Conservation (phyloP, 176 grass and related monocot species). For the Avena eriantha region DNA sequence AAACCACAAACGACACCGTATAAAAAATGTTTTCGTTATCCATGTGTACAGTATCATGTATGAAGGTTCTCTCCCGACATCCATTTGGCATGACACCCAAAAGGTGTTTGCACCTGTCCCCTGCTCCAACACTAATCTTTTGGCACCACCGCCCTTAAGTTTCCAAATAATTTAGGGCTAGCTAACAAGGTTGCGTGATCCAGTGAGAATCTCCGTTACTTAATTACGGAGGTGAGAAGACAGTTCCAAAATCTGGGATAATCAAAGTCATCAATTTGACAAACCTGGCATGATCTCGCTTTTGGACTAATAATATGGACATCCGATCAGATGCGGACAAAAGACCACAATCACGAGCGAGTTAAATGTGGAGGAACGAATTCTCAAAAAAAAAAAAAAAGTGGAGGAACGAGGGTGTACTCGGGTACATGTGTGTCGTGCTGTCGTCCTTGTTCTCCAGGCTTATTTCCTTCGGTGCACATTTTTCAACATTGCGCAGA, state of each 20-base stretch:
- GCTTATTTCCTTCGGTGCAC: not conserved
- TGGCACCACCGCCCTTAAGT: conserved; percentile 6
- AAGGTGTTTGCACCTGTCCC: conserved; percentile 36
- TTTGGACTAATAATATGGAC: not conserved
- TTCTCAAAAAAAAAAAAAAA: too few relatives aligned
- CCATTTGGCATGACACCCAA: conserved; percentile 30
- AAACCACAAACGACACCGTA: too few relatives aligned
- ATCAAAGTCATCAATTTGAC: too few relatives aligned
- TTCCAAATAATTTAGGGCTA: conserved; percentile 36
- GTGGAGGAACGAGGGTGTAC: too few relatives aligned
- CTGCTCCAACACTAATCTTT: not conserved
- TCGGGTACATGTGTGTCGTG: too few relatives aligned
- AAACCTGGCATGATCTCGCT: not conserved
- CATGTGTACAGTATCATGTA: too few relatives aligned
- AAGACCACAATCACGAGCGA: conserved; percentile 26
- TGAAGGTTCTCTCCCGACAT: conserved; percentile 35
- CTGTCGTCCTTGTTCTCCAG: too few relatives aligned
- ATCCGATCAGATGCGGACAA: too few relatives aligned
- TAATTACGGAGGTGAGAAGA: not conserved
- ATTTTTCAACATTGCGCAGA: not conserved
- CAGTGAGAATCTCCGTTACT: not conserved
- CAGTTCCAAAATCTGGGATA: too few relatives aligned
- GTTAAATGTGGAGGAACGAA: too few relatives aligned
- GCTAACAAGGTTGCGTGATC: conserved; percentile 24
- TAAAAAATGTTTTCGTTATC: too few relatives aligned